A percentile compares a stretch with the other conserved stretches of the same genome.
These are phyloP conservation scores for Eutrema heterophyllum DNA, from an alignment of 345 rosid species.

Conservation along the genomic window DNA sequence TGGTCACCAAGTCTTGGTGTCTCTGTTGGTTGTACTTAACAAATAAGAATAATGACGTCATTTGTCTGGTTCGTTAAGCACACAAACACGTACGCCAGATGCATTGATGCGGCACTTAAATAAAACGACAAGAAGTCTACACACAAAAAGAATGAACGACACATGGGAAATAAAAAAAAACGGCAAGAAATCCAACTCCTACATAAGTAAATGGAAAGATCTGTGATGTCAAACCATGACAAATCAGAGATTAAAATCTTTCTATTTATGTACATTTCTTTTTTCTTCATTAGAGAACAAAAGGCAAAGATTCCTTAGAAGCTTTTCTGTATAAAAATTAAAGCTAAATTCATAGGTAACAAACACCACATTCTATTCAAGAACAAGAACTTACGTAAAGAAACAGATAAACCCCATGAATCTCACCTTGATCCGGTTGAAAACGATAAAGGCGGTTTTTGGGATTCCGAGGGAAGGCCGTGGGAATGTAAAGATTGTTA, in stretches of 20 bases:
- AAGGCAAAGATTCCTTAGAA: not conserved
- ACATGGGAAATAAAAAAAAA: not conserved
- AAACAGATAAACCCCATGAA: constrained; percentile 1
- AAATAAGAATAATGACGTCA: constrained; percentile 19
- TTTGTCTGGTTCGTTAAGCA: constrained; percentile 20
- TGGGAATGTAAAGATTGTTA: constrained; percentile 25
- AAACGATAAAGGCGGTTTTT: constrained; percentile 6
- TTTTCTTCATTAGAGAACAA: not conserved
- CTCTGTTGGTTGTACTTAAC: constrained; percentile 15
- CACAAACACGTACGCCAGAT: constrained; percentile 15
- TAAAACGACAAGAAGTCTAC: constrained; percentile 23
- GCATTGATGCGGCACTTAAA: not conserved
- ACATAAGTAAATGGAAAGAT: not conserved
- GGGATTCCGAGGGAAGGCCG: constrained; percentile 3
- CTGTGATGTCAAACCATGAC: not conserved
- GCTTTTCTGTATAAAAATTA: constrained; percentile 9
- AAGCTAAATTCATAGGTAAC: not conserved
- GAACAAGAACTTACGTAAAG: not conserved
- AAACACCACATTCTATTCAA: constrained; percentile 10
- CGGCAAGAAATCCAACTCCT: not conserved
- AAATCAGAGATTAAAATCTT: not conserved
- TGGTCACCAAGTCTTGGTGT: constrained; percentile 26
- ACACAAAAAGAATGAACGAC: constrained; percentile 17
- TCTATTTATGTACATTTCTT: constrained; percentile 10
- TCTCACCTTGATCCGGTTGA: constrained; percentile 14